phyloP scores from a whole-genome alignment of 441 rosid genomes.

The Theobroma grandiflorum region DNA sequence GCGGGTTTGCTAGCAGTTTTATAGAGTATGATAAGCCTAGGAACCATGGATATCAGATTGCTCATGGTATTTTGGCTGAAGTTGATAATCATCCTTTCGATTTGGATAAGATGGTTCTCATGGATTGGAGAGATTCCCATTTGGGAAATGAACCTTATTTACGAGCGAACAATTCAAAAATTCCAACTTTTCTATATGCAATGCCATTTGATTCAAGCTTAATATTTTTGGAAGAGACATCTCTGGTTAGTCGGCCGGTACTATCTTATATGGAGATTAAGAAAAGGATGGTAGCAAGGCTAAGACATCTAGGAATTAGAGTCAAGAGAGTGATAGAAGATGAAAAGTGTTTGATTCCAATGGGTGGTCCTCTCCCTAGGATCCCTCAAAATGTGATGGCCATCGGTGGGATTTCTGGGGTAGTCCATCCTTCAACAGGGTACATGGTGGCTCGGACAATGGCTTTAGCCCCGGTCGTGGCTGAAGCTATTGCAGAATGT shows the following conservation, averaged over 20 bases:
- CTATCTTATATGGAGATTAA: slow-evolving; percentile 62
- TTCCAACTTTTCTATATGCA: slow-evolving; percentile 65
- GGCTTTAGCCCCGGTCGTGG: slow-evolving; percentile 57
- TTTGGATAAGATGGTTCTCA: slow-evolving; percentile 70
- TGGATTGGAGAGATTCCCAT: slow-evolving; percentile 87
- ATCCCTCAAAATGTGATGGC: slow-evolving; percentile 73
- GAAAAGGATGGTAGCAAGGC: slow-evolving; percentile 71
- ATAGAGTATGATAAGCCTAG: slow-evolving; percentile 56
- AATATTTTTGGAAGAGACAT: slow-evolving; percentile 71
- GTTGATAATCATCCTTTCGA: slow-evolving; percentile 74
- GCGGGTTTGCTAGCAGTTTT: slow-evolving; percentile 60
- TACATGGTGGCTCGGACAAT: slow-evolving; percentile 64
- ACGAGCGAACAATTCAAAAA: slow-evolving; percentile 48
- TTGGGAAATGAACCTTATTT: slow-evolving; percentile 66
- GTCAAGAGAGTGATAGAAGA: slow-evolving; percentile 58
- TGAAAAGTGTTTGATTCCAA: slow-evolving; percentile 80
- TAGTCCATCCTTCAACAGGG: slow-evolving; percentile 79
- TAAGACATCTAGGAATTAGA: slow-evolving; percentile 61
- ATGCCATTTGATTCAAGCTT: slow-evolving; percentile 69
- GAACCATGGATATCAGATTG: slow-evolving; percentile 76
- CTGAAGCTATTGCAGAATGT: slow-evolving; percentile 62
- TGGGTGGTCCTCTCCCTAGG: slow-evolving; percentile 75
- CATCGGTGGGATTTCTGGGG: slow-evolving; percentile 67
- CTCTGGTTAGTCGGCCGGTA: slow-evolving; percentile 65
- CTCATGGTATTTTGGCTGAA: slow-evolving; percentile 74